Base-by-base conservation (phyloP, 192 early-diverging fungal species). In the Gaertneriomyces sp. region DNA sequence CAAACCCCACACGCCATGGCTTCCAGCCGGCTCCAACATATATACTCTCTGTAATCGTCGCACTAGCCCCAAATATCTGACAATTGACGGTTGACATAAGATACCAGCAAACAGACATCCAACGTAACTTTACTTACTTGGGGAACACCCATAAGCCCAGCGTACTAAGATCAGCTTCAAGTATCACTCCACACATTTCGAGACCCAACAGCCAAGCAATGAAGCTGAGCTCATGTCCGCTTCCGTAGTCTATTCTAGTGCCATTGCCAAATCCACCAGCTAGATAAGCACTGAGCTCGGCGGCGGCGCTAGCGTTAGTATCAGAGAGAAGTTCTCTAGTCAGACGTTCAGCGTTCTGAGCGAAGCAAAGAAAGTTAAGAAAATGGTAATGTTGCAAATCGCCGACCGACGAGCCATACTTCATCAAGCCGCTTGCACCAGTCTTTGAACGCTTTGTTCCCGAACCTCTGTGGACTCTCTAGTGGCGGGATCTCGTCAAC, bases 171-270 rank as follows among this genome's bases (percentile, higher is more conserved):
- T 98, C 94, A 5, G 80, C 64, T 5, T 73, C 66, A 6, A 60
- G 66, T 25, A 93, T 70, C 38, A 81, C 70, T 3, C 83, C 90
- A 40, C 94, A 53, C 51, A 89, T 76, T 46, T 84, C 82, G 42
- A 99, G 75, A 66, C 90, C 92, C 63, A 82, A 80, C 42, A 99
- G 74, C 86, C 88, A 99, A 7, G 87, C 82, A 3, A 88, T 73
- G 73, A 99, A 99, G 38, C 84, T 85, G 25, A 96, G 77, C 73
- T 99, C 97, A 70, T 99, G 97, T 11, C 97, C 97, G 39, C 87
- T 91, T 14, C 97, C 97, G 72, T 99, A 99, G 74, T 99, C 97
- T 16, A 99, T 91, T 12, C 97, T 83, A 3, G 85, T 92, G 7
- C 78, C 81, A 69, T 99, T 88, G 2, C 97, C 97, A 83, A 98